Evolutionary conservation across 2,329 filamentous ascomycete genomes (phyloP), one percentile per base, ranked within the genome.

Genomic region (Pseudogymnoascus sp.): DNA sequence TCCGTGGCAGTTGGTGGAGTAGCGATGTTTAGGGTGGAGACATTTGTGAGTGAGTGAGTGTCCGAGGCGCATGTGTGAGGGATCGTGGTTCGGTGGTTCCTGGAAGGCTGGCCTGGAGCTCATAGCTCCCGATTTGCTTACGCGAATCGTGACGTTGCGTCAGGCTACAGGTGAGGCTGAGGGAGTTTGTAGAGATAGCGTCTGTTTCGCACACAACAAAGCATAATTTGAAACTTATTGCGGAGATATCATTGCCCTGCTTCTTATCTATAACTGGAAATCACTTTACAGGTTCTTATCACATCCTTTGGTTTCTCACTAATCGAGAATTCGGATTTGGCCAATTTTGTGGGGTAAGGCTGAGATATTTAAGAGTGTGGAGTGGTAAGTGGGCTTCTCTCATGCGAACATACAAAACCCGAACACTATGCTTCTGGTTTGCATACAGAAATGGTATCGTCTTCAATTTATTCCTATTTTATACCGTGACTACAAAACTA

Each of bases 141-240:
- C 50, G 50, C 50, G 50, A 56, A 56, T 33, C 50, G 50, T 56
- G 50, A 56, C 28, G 28, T 33, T 56, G 50, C 50, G 50, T 56
- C 50, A 33, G 50, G 50, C 50, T 56, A 56, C 50, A 8, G 28
- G 50, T 26, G 26, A 56, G 50, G 50, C 50, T 56, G 50, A 33
- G 50, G 50, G 10, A 1, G 26, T 16, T 31, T 11, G 28, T 26
- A 3, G 26, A 56, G 19, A 12, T 12, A 16, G 14, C 7, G 8
- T 19, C n/a, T 33, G n/a, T n/a, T 33, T 56, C 50, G 14, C 28
- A 6, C 4, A 33, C 26, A 56, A 33, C 26, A 33, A 19, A 56
- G 50, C 6, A 4, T 56, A 11, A 33, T 33, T 11, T 33, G 19
- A 11, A 10, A 14, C 28, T 56, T 33, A 33, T 33, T 19, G n/a